A percentile compares a stretch with the other conserved stretches of the same genome.
Conservation (phyloP, 495 filamentous ascomycete species). For the Hypomontagnella submonticulosa region DNA sequence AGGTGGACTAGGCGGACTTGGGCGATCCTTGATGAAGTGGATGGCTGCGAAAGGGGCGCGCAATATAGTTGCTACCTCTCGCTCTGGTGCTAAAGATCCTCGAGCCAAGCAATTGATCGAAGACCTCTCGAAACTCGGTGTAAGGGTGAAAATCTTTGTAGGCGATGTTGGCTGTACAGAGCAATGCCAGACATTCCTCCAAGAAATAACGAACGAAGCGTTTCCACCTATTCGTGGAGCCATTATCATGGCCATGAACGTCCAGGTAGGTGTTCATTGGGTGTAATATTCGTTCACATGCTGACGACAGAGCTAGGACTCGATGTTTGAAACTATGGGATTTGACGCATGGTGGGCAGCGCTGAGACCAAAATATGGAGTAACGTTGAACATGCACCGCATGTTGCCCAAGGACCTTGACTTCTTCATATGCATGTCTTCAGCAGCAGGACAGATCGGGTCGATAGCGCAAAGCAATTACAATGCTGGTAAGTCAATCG, state of each 20-base stretch:
- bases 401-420: conserved; percentile 59
- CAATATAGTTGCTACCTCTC: conserved; percentile 62
- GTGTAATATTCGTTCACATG: conserved; percentile 30
- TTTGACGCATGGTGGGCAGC: conserved; percentile 52
- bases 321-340: conserved; percentile 60
- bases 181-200: conserved; percentile 29
- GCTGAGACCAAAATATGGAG: conserved; percentile 59
- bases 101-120: conserved; percentile 38
- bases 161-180: conserved; percentile 51
- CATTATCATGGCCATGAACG: conserved; percentile 57
- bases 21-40: conserved; percentile 62
- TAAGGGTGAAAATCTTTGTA: conserved; percentile 38
- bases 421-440: conserved; percentile 72
- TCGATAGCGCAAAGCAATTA: conserved; percentile 60
- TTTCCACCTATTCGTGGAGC: conserved; percentile 64
- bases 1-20: conserved; percentile 68
- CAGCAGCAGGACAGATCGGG: conserved; percentile 64
- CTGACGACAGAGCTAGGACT: conserved; percentile 50
- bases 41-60: conserved; percentile 63
- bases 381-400: conserved; percentile 62
- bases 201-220: conserved; percentile 34
- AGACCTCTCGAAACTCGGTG: conserved; percentile 32
- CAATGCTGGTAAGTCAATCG: conserved; percentile 57
- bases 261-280: conserved; percentile 49
- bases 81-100: conserved; percentile 53